A percentile compares a stretch with the other conserved stretches of the same genome.
Evolutionary conservation across 2,329 filamentous ascomycete species (phyloP).

Genomic region (Dothideomycetidae sp.): DNA sequence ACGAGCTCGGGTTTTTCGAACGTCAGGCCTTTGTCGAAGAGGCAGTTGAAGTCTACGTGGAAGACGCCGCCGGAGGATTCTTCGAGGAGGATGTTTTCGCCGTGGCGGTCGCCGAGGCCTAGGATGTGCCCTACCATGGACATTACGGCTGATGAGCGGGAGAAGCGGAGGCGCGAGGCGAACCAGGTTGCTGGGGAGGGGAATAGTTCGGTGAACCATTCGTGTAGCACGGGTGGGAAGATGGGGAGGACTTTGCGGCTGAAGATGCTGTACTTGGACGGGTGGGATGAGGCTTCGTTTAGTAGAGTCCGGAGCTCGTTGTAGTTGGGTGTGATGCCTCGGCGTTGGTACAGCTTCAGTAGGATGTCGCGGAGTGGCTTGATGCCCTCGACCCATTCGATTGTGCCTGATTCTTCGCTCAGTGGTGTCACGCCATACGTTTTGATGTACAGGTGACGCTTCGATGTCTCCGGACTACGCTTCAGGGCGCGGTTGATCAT

Average conservation of each 20-base stretch:
- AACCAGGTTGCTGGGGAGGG: slow-evolving; percentile 91
- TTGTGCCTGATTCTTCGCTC: slow-evolving; percentile 93
- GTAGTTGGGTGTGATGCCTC: slow-evolving; percentile 55
- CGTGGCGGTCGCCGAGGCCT: slow-evolving; percentile 83
- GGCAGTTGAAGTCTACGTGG: slow-evolving; percentile 98
- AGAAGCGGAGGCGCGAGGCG: slow-evolving; percentile 72
- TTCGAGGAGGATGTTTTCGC: slow-evolving; percentile 91
- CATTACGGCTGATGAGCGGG: slow-evolving; percentile 92
- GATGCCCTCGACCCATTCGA: slow-evolving; percentile 96
- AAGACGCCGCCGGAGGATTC: slow-evolving; percentile 87
- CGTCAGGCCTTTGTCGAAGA: slow-evolving; percentile 94
- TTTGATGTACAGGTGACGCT: slow-evolving; percentile 83
- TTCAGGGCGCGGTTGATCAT: slow-evolving; percentile 96
- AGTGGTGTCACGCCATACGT: slow-evolving; percentile 94
- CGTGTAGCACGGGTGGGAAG: slow-evolving; percentile 72
- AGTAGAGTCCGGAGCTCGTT: slow-evolving; percentile 45
- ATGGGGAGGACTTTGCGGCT: slow-evolving; percentile 47
- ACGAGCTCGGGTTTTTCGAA: slow-evolving; percentile 91
- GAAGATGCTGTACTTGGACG: slow-evolving; percentile 55
- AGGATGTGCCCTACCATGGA: slow-evolving; percentile 97
- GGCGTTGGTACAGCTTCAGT: slow-evolving; percentile 60
- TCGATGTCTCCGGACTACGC: slow-evolving; percentile 77
- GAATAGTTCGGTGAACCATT: slow-evolving; percentile 94
- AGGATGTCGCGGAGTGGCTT: slow-evolving; percentile 89
- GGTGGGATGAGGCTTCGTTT: slow-evolving; percentile 50